Evolutionary conservation across 768 basidiomycete genomes (phyloP).

Genomic region (Amanita muscaria): DNA sequence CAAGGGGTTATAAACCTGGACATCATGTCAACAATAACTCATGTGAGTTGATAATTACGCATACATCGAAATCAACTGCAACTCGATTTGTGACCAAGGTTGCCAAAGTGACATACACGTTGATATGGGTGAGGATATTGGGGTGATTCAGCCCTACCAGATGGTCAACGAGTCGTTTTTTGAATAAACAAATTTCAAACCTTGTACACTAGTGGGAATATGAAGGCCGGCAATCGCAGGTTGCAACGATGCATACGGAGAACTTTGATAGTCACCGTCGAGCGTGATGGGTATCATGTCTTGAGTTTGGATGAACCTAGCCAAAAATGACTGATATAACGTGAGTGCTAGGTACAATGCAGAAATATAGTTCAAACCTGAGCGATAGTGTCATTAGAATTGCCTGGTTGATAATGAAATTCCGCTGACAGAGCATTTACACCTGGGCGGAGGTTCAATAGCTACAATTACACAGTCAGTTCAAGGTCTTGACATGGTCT

Average conservation of each 20-base stretch:
- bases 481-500: too few species aligned
- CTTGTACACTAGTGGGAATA: slow-evolving; percentile 40
- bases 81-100: slow-evolving; percentile 43
- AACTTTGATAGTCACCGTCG: slow-evolving; percentile 48
- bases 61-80: slow-evolving; percentile 48
- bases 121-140: slow-evolving; percentile 47
- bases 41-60: slow-evolving; percentile 12
- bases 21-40: slow-evolving; percentile 6
- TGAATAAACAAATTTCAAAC: slow-evolving; percentile 19
- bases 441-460: slow-evolving; percentile 51
- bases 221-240: slow-evolving; percentile 46
- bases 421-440: slow-evolving; percentile 43
- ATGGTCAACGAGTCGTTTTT: neutral
- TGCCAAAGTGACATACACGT: slow-evolving; percentile 42
- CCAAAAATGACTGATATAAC: slow-evolving; percentile 40
- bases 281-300: slow-evolving; percentile 42
- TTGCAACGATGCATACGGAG: slow-evolving; percentile 53
- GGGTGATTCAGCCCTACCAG: slow-evolving; percentile 40
- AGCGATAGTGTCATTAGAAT: slow-evolving; percentile 60
- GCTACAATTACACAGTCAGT: slow-evolving; percentile 23
- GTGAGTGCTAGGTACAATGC: neutral
- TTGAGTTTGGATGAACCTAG: slow-evolving; percentile 47
- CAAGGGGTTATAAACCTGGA: slow-evolving; percentile 45
- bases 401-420: slow-evolving; percentile 58
- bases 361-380: slow-evolving; percentile 24